Percentiles rank a stretch among this genome's conserved stretches.
These are phyloP conservation scores for Yamadazyma atlantica DNA, from an alignment of 1,139 yeast species.

Conservation along the genomic window DNA sequence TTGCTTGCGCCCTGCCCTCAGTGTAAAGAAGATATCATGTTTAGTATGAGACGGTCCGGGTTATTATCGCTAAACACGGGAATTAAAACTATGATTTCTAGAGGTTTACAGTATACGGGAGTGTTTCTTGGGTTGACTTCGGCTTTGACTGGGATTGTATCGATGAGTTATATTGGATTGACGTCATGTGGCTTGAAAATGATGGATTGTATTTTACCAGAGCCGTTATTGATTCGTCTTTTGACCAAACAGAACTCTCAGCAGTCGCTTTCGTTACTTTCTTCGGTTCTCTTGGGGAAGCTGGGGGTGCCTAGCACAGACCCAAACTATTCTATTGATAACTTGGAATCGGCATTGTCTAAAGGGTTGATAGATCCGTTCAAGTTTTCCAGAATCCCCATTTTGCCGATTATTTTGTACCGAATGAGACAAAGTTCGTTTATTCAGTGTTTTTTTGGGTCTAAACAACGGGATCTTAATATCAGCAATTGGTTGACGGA, in stretches of 20 bases:
- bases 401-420: constrained; percentile 41
- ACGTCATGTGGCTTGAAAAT: constrained; percentile 43
- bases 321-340: constrained; percentile 23
- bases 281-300: constrained; percentile 21
- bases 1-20: constrained; percentile 44
- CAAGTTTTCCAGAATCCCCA: constrained; percentile 40
- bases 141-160: constrained; percentile 42
- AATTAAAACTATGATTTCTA: constrained; percentile 20
- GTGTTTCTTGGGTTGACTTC: constrained; percentile 38
- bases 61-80: constrained; percentile 24
- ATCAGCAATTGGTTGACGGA: constrained; percentile 31
- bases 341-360: constrained; percentile 34
- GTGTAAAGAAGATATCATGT: constrained; percentile 39
- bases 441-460: constrained; percentile 27
- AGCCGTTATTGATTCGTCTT: constrained; percentile 30
- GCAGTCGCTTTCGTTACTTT: constrained; percentile 12
- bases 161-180: constrained; percentile 43
- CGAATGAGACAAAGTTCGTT: constrained; percentile 41
- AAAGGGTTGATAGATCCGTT: constrained; percentile 40
- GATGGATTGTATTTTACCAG: constrained; percentile 40
- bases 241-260: constrained; percentile 18
- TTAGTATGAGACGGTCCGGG: constrained; percentile 32
- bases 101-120: constrained; percentile 31
- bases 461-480: constrained; percentile 1
- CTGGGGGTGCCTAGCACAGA: constrained; percentile 5